Evolutionary conservation across 2,329 filamentous ascomycete genomes (phyloP), one percentile per base, ranked within the genome.

Genomic region (Lasiodiplodia sp.): DNA sequence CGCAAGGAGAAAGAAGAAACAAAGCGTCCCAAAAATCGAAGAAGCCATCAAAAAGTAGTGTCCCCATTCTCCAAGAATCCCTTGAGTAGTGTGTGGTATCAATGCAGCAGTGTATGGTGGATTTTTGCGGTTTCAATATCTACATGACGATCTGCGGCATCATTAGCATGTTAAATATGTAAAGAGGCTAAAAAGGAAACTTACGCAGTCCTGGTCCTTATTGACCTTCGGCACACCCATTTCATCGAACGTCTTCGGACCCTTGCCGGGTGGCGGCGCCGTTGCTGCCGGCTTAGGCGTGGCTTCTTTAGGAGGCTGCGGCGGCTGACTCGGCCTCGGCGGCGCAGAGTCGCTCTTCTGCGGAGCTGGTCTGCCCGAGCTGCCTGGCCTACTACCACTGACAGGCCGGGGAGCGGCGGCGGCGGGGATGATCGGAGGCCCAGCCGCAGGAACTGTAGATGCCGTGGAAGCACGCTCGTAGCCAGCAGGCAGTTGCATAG

Each of bases 231-330:
- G 93, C 74, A 99, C 95, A 49, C 96, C 96, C 96, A 99, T 99
- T 78, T 96, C 94, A 78, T 97, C 95, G 79, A 99, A 99, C 0
- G 96, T 98, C 74, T 96, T 93, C 0, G 96, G 95, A 12, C 95
- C 96, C 60, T 68, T 68, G 47, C 62, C 56, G 28, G 72, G 70
- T 2, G 71, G 18, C n/a, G 77, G 38, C 6, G 64, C 44, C 55
- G 63, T 71, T n/a, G 71, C 72, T 11, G 75, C 69, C n/a, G 78
- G 74, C 67, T 78, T 76, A 14, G 73, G 57, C 2, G 70, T 62
- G 23, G 75, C 71, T 6, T 76, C 71, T 16, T 75, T 72, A 34
- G 75, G 72, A 69, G 63, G 72, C 71, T 68, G 70, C 62, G 60
- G 73, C 70, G 49, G 68, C n/a, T 58, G 62, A 38, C n/a, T 67